Evolutionary conservation across 139 green algal species (phyloP), one percentile per base, ranked within the genome.

Genomic region (Volvox africanus): DNA sequence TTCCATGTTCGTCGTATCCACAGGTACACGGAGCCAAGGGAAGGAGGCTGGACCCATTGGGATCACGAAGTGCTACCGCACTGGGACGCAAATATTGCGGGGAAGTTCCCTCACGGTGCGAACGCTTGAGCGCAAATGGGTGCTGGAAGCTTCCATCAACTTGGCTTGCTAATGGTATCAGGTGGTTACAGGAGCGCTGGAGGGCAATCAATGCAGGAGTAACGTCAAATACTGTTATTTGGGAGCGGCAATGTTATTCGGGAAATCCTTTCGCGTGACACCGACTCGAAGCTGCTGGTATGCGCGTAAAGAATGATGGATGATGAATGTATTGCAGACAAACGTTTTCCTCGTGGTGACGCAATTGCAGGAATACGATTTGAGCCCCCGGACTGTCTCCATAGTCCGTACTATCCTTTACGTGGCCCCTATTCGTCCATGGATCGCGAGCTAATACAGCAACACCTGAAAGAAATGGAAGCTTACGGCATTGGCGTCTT

Each of bases 1-100:
- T 73, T 73, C 5, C 65, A 28, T 73, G 65, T 73, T 28, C 16
- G 62, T 69, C 62, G 65, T 73, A 73, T 14, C 44, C 65, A 26
- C 73, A 93, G 92, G 93, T 95, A 95, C 73, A 82, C 84, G 1
- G 91, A 85, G 28, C 88, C 89, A 14, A 88, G 67, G 6, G 82
- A 91, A 61, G 92, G 92, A 0, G 13, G 33, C 11, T 95, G 92
- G 84, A 36, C 69, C 32, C 93, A 95, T 80, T 95, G 93, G 93
- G 82, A 95, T 73, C 93, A 95, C 78, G 93, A 93, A 55, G 82
- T 95, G 20, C 73, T 95, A 33, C 80, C 92, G 6, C 93, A 95
- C 80, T 95, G 93, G 93, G 78, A 93, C 26, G 36, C 71, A 0
- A 55, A 24, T 12, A 9, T 75, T 6, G 84, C 69, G 0, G 44